These are phyloP conservation scores for Sungouiella blattae DNA, from an alignment of 805 yeast species.

Conservation along the genomic window DNA sequence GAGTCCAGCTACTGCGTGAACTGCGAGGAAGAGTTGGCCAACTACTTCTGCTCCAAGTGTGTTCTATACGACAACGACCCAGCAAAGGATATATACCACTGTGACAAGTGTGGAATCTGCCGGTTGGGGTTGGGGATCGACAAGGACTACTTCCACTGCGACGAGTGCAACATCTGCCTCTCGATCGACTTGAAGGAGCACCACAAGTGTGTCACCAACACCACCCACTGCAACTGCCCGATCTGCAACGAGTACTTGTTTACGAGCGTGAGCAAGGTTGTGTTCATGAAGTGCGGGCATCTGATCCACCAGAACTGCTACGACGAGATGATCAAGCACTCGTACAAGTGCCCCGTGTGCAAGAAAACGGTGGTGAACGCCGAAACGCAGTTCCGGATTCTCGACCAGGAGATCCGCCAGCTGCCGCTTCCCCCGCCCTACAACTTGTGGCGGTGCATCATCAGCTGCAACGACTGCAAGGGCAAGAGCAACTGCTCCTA, in stretches of 20 bases:
- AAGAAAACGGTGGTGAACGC: slow-evolving; percentile 80
- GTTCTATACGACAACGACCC: slow-evolving; percentile 79
- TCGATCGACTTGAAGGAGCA: slow-evolving; percentile 71
- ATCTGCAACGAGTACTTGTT: slow-evolving; percentile 90
- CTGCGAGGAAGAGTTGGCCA: slow-evolving; percentile 66
- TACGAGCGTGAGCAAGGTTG: slow-evolving; percentile 75
- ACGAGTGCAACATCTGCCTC: slow-evolving; percentile 83
- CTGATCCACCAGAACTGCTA: slow-evolving; percentile 86
- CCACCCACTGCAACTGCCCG: slow-evolving; percentile 90
- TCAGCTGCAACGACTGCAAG: slow-evolving; percentile 83
- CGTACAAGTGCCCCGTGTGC: slow-evolving; percentile 90
- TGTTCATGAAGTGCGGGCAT: slow-evolving; percentile 92
- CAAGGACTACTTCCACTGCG: slow-evolving; percentile 88
- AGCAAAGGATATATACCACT: slow-evolving; percentile 80
- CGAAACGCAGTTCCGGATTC: slow-evolving; percentile 82
- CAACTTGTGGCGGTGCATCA: slow-evolving; percentile 66
- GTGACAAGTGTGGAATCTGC: slow-evolving; percentile 91
- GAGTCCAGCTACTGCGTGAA: slow-evolving; percentile 58
- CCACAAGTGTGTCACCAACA: slow-evolving; percentile 81
- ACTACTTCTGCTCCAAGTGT: slow-evolving; percentile 76
- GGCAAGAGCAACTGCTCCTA: slow-evolving; percentile 73
- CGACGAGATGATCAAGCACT: slow-evolving; percentile 74
- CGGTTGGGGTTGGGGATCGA: slow-evolving; percentile 85
- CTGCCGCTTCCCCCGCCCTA: slow-evolving; percentile 82
- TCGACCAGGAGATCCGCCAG: slow-evolving; percentile 76